Evolutionary conservation across 768 basidiomycete species (phyloP).

Genomic region (Boletus fagicola): DNA sequence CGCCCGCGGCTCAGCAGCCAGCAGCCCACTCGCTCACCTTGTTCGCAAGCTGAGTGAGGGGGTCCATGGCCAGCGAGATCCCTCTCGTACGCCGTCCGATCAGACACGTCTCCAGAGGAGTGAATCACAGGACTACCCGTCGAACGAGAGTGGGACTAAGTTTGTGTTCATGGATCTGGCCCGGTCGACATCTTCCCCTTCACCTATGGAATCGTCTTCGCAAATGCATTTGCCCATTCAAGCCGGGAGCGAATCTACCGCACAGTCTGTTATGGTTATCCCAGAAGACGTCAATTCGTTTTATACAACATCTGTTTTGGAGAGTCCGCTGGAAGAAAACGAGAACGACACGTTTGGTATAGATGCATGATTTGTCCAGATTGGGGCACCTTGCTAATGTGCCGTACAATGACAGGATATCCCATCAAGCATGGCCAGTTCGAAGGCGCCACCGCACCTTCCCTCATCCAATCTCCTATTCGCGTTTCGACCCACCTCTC

Average conservation of each 20-base stretch:
- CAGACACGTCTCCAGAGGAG: constrained; percentile 7
- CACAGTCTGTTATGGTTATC: constrained; percentile 4
- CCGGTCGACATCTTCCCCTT: constrained; percentile 17
- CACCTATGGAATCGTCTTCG: constrained; percentile 7
- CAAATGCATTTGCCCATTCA: constrained; percentile 9
- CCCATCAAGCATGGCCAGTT: constrained; percentile 24
- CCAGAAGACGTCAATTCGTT: constrained; percentile 30
- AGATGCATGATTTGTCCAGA: background rate
- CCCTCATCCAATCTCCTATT: constrained; percentile 8
- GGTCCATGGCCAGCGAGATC: constrained; percentile 29
- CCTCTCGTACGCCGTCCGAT: constrained; percentile 13
- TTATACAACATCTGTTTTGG: constrained; percentile 22
- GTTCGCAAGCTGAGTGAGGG: constrained; percentile 42
- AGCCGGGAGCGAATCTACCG: constrained; percentile 1
- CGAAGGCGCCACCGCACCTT: constrained; percentile 14
- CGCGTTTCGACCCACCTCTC: constrained; percentile 25
- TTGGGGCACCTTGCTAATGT: background rate
- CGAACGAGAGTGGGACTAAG: constrained; percentile 12
- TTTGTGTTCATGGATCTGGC: constrained; percentile 21
- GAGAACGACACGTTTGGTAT: constrained; percentile 35
- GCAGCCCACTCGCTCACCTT: constrained; percentile 39
- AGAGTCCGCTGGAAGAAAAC: constrained; percentile 3
- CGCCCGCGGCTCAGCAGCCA: constrained; percentile 29
- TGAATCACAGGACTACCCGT: constrained; percentile 8
- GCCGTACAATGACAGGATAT: constrained; percentile 13